These are phyloP conservation scores for Solanum chmielewskii DNA, from an alignment of 257 asterid species.

Conservation along the genomic window DNA sequence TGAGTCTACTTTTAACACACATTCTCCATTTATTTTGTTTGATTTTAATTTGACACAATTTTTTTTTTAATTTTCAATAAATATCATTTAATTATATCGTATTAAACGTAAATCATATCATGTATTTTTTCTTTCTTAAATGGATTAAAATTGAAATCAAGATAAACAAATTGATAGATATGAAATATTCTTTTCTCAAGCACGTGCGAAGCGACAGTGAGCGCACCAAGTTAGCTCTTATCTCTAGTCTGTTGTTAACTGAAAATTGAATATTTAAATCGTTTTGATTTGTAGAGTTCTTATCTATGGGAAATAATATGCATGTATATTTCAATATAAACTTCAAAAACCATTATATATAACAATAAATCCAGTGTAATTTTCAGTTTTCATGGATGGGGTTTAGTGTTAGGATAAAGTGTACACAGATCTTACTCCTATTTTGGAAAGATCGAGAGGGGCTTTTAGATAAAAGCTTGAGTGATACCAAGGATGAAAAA, in stretches of 20 bases:
- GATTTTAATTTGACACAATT: no score
- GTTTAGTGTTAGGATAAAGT: neutral
- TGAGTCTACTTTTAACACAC: neutral
- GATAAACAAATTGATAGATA: neutral
- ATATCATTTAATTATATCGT: no score
- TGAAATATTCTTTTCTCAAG: neutral
- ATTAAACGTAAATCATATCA: no score
- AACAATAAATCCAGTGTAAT: no score
- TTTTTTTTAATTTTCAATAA: no score
- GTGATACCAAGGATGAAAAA: neutral
- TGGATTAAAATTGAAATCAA: neutral
- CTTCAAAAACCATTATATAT: neutral
- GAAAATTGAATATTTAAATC: neutral
- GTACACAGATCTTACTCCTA: neutral
- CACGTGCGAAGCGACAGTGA: neutral
- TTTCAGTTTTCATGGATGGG: fast-evolving
- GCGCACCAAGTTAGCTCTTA: neutral
- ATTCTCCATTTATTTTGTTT: no score
- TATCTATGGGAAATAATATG: neutral
- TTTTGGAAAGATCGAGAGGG: neutral
- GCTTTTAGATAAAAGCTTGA: neutral
- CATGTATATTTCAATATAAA: neutral
- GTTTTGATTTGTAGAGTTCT: neutral
- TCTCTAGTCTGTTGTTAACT: neutral
- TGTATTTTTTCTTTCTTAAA: neutral